Conservation (phyloP, 2,329 filamentous ascomycete species). For the Plectosphaerella plurivora region DNA sequence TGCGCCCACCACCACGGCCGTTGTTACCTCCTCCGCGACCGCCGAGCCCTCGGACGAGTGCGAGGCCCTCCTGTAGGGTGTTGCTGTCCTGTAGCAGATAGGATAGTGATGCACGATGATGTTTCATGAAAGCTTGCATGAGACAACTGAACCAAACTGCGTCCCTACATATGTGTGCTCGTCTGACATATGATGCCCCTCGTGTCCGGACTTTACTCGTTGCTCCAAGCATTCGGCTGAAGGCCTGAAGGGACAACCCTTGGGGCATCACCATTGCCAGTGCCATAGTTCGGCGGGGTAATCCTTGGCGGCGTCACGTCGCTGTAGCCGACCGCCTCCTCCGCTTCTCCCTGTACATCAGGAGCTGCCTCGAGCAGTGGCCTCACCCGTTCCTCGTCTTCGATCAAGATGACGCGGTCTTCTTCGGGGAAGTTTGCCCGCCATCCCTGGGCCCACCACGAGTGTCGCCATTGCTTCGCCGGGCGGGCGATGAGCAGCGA, state of each 20-base stretch:
- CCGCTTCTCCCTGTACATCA: background rate
- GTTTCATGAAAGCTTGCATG: too few relatives aligned
- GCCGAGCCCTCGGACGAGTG: background rate
- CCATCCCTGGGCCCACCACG: constrained; percentile 13
- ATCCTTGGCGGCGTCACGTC: background rate
- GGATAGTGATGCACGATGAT: too few relatives aligned
- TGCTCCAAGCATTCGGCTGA: too few relatives aligned
- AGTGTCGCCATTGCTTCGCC: constrained; percentile 10
- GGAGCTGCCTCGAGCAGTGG: background rate
- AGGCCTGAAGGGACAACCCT: too few relatives aligned
- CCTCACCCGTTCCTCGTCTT: background rate
- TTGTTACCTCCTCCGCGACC: background rate
- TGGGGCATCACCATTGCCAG: too few relatives aligned
- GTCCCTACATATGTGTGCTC: too few relatives aligned
- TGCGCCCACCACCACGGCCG: constrained; percentile 3
- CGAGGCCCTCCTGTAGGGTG: too few relatives aligned
- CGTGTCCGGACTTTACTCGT: too few relatives aligned
- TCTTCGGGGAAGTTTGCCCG: constrained; percentile 2
- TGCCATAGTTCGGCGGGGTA: background rate
- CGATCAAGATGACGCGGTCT: constrained; percentile 1
- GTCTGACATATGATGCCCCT: too few relatives aligned
- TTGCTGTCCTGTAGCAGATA: too few relatives aligned
- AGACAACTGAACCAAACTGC: too few relatives aligned
- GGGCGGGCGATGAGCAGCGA: constrained; percentile 8
- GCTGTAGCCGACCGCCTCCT: background rate